phyloP scores from a whole-genome alignment of 2,329 filamentous ascomycete species.

The Paradendryphiella salina region DNA sequence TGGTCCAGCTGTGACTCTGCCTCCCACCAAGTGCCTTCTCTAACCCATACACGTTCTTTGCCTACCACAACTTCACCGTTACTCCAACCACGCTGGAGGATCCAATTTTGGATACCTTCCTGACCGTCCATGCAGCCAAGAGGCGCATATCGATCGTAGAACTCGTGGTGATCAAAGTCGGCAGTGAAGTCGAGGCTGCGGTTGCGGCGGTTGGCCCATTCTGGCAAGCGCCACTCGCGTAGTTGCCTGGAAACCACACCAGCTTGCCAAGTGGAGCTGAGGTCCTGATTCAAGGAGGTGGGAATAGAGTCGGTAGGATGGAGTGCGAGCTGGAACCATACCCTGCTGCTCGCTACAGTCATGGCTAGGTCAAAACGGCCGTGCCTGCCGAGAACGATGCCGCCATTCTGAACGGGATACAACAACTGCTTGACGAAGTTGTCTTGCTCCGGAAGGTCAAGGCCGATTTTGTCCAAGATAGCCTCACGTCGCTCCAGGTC shows the following conservation, averaged over 20 bases:
- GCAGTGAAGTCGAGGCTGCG: constrained; percentile 93
- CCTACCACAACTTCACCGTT: constrained; percentile 95
- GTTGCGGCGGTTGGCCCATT: constrained; percentile 94
- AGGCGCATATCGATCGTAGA: constrained; percentile 76
- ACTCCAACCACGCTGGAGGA: constrained; percentile 94
- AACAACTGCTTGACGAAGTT: constrained; percentile 81
- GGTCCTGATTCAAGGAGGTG: constrained; percentile 70
- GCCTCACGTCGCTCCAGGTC: constrained; percentile 80
- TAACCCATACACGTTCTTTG: constrained; percentile 91
- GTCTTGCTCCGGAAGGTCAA: constrained; percentile 79
- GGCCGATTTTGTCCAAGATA: constrained; percentile 81
- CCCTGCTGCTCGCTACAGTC: constrained; percentile 78
- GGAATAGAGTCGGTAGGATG: constrained; percentile 90
- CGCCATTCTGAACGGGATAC: constrained; percentile 75
- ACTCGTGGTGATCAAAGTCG: constrained; percentile 94
- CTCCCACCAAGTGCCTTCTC: constrained; percentile 95
- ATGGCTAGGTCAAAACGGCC: constrained; percentile 78
- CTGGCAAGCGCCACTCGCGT: constrained; percentile 87
- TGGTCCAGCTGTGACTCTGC: constrained; percentile 94
- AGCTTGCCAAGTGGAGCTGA: constrained; percentile 88
- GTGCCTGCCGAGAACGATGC: constrained; percentile 76
- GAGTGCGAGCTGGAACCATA: constrained; percentile 92
- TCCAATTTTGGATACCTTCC: constrained; percentile 92
- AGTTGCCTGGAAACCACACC: constrained; percentile 90
- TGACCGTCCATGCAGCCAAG: constrained; percentile 87